Percentiles rank a stretch among this genome's conserved stretches.
Conservation (phyloP, 2,329 filamentous ascomycete species). For the Xylaria sp. region DNA sequence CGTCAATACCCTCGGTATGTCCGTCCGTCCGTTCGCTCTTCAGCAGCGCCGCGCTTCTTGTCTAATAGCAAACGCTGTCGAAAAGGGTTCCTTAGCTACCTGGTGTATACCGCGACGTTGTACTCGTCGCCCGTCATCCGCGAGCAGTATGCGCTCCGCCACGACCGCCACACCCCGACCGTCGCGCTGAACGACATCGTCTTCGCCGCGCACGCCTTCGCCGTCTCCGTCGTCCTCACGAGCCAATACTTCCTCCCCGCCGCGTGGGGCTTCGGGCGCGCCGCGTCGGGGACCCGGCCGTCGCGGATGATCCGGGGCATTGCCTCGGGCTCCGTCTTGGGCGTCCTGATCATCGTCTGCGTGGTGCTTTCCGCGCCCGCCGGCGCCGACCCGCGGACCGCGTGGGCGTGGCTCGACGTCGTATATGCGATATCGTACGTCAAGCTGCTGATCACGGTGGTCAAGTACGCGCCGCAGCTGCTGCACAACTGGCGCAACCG, state of each 20-base stretch:
- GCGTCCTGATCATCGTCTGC: constrained; percentile 51
- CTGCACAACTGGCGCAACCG: constrained; percentile 81
- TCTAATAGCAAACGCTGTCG: constrained; percentile 17
- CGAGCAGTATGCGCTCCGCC: constrained; percentile 78
- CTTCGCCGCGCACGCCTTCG: constrained; percentile 80
- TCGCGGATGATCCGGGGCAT: constrained; percentile 69
- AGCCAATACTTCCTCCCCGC: constrained; percentile 73
- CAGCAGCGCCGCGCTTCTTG: not conserved
- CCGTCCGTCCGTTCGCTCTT: not conserved
- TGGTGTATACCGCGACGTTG: constrained; percentile 73
- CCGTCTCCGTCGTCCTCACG: constrained; percentile 72
- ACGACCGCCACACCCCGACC: constrained; percentile 76
- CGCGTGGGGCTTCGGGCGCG: constrained; percentile 74
- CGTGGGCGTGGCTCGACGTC: constrained; percentile 66
- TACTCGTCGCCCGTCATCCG: constrained; percentile 79
- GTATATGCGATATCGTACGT: constrained; percentile 78
- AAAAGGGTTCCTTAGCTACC: constrained; percentile 72
- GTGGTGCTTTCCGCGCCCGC: constrained; percentile 44
- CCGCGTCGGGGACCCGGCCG: constrained; percentile 57
- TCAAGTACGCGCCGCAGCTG: constrained; percentile 92
- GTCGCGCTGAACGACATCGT: constrained; percentile 88
- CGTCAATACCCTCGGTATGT: constrained; percentile 65
- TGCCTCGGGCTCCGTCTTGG: constrained; percentile 67
- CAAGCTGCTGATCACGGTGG: constrained; percentile 83
- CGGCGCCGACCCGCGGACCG: constrained; percentile 44